phyloP scores from a whole-genome alignment of 257 asterid species.

The Fraxinus cuspidata region DNA sequence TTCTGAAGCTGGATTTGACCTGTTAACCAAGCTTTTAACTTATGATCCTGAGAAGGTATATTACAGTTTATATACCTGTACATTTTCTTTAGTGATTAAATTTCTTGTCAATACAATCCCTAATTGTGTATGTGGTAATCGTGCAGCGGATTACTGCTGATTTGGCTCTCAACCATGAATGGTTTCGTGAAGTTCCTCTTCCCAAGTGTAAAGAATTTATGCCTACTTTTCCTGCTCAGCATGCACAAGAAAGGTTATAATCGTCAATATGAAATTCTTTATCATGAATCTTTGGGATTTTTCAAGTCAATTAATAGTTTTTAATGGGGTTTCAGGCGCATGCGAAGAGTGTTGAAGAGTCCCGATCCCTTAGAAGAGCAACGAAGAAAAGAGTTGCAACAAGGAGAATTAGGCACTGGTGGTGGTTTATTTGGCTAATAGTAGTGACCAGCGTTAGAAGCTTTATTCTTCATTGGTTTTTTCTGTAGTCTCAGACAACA shows the following conservation, averaged over 20 bases:
- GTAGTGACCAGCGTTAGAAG: constrained; percentile 16
- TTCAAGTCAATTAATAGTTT: neutral
- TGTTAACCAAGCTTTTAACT: constrained; percentile 77
- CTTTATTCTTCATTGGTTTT: constrained; percentile 22
- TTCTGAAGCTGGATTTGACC: constrained; percentile 83
- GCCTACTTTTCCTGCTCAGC: constrained; percentile 89
- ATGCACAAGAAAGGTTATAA: constrained; percentile 71
- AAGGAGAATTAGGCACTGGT: constrained; percentile 58
- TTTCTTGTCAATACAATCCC: constrained; percentile 6
- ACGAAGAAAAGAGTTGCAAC: constrained; percentile 70
- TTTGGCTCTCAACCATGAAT: constrained; percentile 73
- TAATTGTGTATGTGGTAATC: constrained; percentile 13
- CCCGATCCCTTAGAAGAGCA: constrained; percentile 86
- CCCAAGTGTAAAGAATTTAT: constrained; percentile 83
- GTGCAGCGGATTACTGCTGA: constrained; percentile 73
- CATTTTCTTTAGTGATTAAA: neutral
- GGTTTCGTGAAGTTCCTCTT: constrained; percentile 85
- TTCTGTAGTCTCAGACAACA: constrained; percentile 8
- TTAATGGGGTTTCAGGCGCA: constrained; percentile 46
- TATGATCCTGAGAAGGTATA: constrained; percentile 80
- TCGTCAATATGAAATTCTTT: neutral
- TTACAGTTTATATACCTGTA: constrained; percentile 2
- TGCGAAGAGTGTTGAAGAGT: constrained; percentile 65
- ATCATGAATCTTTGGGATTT: neutral
- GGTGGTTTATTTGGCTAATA: constrained; percentile 80